Base-by-base conservation (phyloP, 768 basidiomycete genomes). In the Leccinum disarticulatum region DNA sequence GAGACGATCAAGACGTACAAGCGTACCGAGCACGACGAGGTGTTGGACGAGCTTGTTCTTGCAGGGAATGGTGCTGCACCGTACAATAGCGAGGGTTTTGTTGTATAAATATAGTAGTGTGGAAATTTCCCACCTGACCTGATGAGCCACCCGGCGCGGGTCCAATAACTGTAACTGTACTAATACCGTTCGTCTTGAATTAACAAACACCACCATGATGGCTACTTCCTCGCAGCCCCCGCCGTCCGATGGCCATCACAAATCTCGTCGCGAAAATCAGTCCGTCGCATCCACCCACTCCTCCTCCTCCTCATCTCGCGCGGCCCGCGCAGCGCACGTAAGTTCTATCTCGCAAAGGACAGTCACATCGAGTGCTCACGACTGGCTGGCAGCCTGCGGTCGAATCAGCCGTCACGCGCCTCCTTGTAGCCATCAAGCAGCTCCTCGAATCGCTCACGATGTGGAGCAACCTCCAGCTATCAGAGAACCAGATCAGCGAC, bases 1-100 rank as follows among this genome's bases (percentile, higher is more conserved):
- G 96, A 98, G 80, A 95, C 85, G 6, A 92, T 98, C 70, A 78
- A 81, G 70, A 96, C 96, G 38, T 86, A 91, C 73, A 97, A 97
- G 74, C 84, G 86, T 41, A 87, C 84, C 4, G 90, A 91, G 69
- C 78, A 87, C 58, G 86, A 87, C 56, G 83, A 83, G 56, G 76
- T 91, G 14, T 54, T 90, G 48, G 87, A 91, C 64, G 80, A 82
- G 61, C 80, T 88, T 76, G 69, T 84, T 11, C 77, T 93, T 6
- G 79, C 80, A 3, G 90, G 91, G 22, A 19, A 22, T 3, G 75
- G 73, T 53, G 80, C 78, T 36, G 77, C 84, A 25, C 69, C 73
- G 54, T 73, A 72, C 55, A 68, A 66, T 49, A 43, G 55, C 1
- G n/a, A 57, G 6, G 56, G 15, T 19, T 38, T 54, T 25, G 22